Evolutionary conservation across 345 rosid species (phyloP), one percentile per base, ranked within the genome.

Genomic region (Adansonia digitata): DNA sequence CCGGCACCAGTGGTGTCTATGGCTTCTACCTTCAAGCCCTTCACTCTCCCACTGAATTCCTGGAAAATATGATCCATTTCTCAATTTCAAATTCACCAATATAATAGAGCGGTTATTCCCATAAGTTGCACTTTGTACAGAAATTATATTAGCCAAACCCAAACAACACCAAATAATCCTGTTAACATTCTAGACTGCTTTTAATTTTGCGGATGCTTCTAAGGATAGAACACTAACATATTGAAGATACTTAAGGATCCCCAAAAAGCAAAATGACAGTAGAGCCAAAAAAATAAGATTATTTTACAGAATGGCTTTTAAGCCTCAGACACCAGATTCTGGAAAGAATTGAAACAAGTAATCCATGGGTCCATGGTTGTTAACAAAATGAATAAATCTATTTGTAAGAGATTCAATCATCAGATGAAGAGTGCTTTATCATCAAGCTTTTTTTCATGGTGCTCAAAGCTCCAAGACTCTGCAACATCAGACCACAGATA

Each of bases 1-100:
- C 99, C 98, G 10, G 99, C 98, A 78, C 99, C 99, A 10, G 97
- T 95, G 34, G 97, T 89, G 84, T 95, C 99, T 42, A 95, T 87
- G 1, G 91, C 89, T 18, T 90, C 92, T 55, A 91, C 98, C 84
- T 87, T 89, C 42, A 95, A 61, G 20, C 98, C 96, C 56, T 78
- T 74, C 26, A 93, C 98, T 84, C 90, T 88, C 46, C 99, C 97
- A 5, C 75, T 88, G 80, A 95, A 92, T 10, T 87, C 89, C 99
- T 95, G 87, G 69, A 48, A 29, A 75, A 51, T 37, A 55, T 15
- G 9, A 43, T 71, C 17, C 56, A 45, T 45, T 45, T 29, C 53
- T 60, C 45, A 27, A 57, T 24, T 24, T 45, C 34, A 40, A 29
- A 9, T 72, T 57, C 49, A 10, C 48, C 11, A 52, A 35, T 2